Conservation (phyloP, 2,329 filamentous ascomycete species). For the Mycosphaerella sp. region DNA sequence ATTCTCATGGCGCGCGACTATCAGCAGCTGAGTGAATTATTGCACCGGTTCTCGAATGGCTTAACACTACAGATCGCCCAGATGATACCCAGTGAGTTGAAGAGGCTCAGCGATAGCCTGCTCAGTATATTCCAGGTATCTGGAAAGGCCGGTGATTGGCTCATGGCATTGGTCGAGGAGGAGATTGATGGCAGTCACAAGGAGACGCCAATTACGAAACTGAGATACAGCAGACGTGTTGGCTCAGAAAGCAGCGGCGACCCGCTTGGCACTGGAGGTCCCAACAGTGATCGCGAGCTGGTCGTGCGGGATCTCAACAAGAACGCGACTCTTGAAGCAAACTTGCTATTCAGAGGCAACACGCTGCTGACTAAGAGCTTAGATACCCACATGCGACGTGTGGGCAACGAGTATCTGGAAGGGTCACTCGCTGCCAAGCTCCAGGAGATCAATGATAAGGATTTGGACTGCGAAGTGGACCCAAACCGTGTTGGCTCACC, state of each 20-base stretch:
- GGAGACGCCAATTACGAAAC: constrained; percentile 62
- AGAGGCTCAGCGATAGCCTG: constrained; percentile 74
- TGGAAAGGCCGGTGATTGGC: constrained; percentile 76
- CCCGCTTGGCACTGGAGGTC: constrained; percentile 33
- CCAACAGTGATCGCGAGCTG: constrained; percentile 58
- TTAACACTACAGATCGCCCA: constrained; percentile 80
- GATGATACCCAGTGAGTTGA: constrained; percentile 69
- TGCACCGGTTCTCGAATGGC: constrained; percentile 78
- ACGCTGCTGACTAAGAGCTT: constrained; percentile 88
- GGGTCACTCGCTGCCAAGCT: constrained; percentile 82
- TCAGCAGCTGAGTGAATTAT: constrained; percentile 68
- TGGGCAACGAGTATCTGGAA: constrained; percentile 89
- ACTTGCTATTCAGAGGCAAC: constrained; percentile 90
- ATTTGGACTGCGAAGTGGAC: constrained; percentile 92
- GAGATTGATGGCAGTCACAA: constrained; percentile 91
- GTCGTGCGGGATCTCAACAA: constrained; percentile 72
- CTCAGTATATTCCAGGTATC: constrained; percentile 95
- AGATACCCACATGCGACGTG: constrained; percentile 89
- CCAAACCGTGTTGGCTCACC: constrained; percentile 64
- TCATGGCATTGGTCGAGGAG: constrained; percentile 88
- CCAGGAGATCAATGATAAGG: constrained; percentile 79
- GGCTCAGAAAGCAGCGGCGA: constrained; percentile 65
- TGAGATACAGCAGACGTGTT: constrained; percentile 60
- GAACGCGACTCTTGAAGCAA: constrained; percentile 78
- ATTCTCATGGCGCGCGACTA: constrained; percentile 86